Evolutionary conservation across 768 basidiomycete genomes (phyloP).

Genomic region (Scleroderma bovista): DNA sequence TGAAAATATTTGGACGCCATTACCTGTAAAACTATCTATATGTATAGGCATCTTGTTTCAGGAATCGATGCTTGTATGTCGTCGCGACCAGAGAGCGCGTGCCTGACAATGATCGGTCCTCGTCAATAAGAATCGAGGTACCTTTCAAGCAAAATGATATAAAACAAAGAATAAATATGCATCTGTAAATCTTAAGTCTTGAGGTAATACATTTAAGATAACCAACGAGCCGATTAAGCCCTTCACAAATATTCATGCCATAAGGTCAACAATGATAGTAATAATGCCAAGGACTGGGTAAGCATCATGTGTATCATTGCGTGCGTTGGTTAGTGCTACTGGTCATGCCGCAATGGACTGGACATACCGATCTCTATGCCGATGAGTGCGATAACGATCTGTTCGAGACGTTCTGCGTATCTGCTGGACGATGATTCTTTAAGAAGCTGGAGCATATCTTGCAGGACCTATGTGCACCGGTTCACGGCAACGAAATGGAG

Average conservation of each 20-base stretch:
- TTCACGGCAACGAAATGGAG: not conserved
- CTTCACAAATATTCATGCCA: constrained; percentile 33
- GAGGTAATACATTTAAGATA: no score
- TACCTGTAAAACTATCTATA: not conserved
- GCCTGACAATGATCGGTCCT: not conserved
- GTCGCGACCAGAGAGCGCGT: not conserved
- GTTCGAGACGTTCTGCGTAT: constrained; percentile 87
- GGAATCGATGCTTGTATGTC: no score
- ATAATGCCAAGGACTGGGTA: constrained; percentile 76
- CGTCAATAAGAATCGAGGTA: not conserved
- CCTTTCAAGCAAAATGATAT: not conserved
- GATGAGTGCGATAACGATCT: constrained; percentile 88
- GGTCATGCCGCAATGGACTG: not conserved
- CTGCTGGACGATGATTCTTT: constrained; percentile 92
- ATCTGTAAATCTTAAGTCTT: not conserved
- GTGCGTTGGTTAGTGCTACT: not conserved
- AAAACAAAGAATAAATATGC: not conserved
- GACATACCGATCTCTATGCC: constrained; percentile 76
- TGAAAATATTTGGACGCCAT: not conserved
- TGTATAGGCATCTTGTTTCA: not conserved
- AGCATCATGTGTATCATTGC: no score
- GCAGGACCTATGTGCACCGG: constrained; percentile 58
- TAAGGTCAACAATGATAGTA: constrained; percentile 84
- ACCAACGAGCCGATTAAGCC: not conserved
- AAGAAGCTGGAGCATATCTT: constrained; percentile 93